Evolutionary conservation across 495 filamentous ascomycete genomes (phyloP).

Genomic region (Penicillium atrosanguineum): DNA sequence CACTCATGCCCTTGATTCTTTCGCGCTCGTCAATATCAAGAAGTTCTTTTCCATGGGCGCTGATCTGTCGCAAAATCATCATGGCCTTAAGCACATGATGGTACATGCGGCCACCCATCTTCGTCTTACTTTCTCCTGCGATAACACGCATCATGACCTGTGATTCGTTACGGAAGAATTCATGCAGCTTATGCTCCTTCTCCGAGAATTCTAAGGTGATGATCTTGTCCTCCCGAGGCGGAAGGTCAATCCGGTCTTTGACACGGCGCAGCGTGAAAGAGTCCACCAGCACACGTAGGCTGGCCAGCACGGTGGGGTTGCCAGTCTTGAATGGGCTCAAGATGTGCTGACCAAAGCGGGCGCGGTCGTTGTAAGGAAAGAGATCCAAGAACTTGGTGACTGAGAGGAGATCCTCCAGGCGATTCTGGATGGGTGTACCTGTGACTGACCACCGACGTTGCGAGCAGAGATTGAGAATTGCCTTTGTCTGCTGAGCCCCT

Average conservation of each 20-base stretch:
- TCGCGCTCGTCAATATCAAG: conserved; percentile 78
- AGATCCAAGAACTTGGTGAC: conserved; percentile 88
- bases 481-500: conserved; percentile 72
- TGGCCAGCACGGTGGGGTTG: conserved; percentile 76
- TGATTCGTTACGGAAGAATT: conserved; percentile 62
- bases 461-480: conserved; percentile 77
- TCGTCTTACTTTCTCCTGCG: conserved; percentile 49
- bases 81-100: conserved; percentile 89
- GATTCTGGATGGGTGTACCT: conserved; percentile 88
- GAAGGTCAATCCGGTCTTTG: conserved; percentile 86
- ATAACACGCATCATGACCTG: conserved; percentile 59
- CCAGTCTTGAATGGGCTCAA: conserved; percentile 73
- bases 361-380: conserved; percentile 78
- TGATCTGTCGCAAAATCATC: conserved; percentile 83
- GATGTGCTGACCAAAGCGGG: conserved; percentile 73
- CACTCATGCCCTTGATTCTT: conserved; percentile 71
- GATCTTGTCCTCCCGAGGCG: conserved; percentile 68
- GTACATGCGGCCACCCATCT: conserved; percentile 77
- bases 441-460: conserved; percentile 93
- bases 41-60: conserved; percentile 87
- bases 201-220: conserved; percentile 57
- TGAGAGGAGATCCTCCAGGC: conserved; percentile 84
- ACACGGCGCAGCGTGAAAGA: conserved; percentile 88
- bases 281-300: conserved; percentile 86
- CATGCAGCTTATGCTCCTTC: conserved; percentile 53